Percentiles rank a stretch among this genome's conserved stretches.
Evolutionary conservation across 225 moss, liverwort and hornwort genomes (phyloP).

Genomic region (Sphagnum contortum): DNA sequence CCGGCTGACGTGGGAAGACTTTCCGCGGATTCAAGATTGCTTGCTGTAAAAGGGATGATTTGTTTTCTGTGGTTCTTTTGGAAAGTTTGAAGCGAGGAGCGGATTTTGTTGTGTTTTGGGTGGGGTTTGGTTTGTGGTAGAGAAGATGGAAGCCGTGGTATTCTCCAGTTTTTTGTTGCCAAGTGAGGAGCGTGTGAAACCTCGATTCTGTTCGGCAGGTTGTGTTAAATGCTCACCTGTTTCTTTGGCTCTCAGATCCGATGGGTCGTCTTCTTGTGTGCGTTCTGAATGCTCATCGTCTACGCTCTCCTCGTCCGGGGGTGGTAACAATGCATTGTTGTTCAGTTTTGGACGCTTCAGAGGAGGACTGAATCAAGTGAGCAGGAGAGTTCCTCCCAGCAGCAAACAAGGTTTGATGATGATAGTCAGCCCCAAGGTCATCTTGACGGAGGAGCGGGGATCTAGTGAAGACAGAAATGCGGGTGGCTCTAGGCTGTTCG

Average conservation of each 20-base stretch:
- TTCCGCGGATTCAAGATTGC: no score
- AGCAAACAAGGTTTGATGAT: no score
- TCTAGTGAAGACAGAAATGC: slow-evolving; percentile 9
- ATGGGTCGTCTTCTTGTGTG: slow-evolving; percentile 23
- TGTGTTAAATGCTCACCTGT: slow-evolving; percentile 57
- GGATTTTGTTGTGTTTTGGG: no score
- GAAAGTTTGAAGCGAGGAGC: no score
- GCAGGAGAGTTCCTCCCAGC: background rate
- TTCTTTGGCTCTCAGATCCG: slow-evolving; percentile 39
- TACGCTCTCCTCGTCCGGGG: slow-evolving; percentile 12
- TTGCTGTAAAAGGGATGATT: no score
- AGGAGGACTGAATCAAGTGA: background rate
- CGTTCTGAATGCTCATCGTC: slow-evolving; percentile 51
- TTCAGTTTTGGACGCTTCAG: slow-evolving; percentile 2
- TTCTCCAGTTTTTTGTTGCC: slow-evolving; percentile 2
- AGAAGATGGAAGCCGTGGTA: slow-evolving; percentile 6
- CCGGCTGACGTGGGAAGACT: no score
- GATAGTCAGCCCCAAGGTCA: slow-evolving; percentile 4
- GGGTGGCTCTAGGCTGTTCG: slow-evolving; percentile 19
- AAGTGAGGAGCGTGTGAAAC: slow-evolving; percentile 6
- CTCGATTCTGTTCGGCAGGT: slow-evolving; percentile 29
- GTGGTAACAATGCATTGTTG: slow-evolving; percentile 7
- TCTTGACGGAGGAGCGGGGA: slow-evolving; percentile 52
- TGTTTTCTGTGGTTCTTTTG: no score
- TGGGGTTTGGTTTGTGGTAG: no score